Evolutionary conservation across 1,284 basidiomycete genomes (phyloP).

Genomic region (Apiotrichum veenhuisii): DNA sequence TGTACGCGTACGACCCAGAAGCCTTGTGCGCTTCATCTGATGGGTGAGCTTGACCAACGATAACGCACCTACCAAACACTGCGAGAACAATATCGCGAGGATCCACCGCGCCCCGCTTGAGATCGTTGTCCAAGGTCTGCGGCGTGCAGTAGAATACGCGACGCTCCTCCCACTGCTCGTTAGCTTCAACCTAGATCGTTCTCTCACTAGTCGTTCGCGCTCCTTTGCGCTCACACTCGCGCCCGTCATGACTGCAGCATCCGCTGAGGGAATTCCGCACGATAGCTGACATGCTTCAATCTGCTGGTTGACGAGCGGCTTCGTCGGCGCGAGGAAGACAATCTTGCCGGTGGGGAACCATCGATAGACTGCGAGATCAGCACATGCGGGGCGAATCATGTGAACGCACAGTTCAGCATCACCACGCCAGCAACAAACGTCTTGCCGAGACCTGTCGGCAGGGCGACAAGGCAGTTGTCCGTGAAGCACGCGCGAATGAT

Average conservation of each 20-base stretch:
- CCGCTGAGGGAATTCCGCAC: slow-evolving; percentile 86
- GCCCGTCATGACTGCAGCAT: slow-evolving; percentile 86
- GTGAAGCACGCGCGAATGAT: slow-evolving; percentile 83
- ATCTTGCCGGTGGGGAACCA: slow-evolving; percentile 95
- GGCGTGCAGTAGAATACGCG: slow-evolving; percentile 98
- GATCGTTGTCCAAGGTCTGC: slow-evolving; percentile 89
- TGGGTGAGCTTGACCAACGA: not conserved
- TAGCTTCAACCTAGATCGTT: slow-evolving; percentile 5
- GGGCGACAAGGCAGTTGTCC: slow-evolving; percentile 89
- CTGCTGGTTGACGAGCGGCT: slow-evolving; percentile 92
- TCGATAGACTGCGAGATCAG: slow-evolving; percentile 62
- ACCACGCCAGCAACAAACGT: slow-evolving; percentile 97
- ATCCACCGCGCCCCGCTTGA: slow-evolving; percentile 70
- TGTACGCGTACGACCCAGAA: slow-evolving; percentile 89
- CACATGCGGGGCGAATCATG: not conserved
- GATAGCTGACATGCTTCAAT: slow-evolving; percentile 87
- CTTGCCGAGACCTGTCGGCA: slow-evolving; percentile 96
- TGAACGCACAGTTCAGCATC: slow-evolving; percentile 79
- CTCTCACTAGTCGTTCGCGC: slow-evolving; percentile 62
- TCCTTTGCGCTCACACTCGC: slow-evolving; percentile 49
- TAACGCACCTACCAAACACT: slow-evolving; percentile 60
- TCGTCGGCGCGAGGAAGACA: slow-evolving; percentile 92
- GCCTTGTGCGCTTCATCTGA: slow-evolving; percentile 94
- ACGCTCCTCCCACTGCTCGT: slow-evolving; percentile 56
- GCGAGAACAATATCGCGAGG: slow-evolving; percentile 66